Evolutionary conservation across 768 basidiomycete species (phyloP).

Genomic region (Paxillus ammoniavirescens): DNA sequence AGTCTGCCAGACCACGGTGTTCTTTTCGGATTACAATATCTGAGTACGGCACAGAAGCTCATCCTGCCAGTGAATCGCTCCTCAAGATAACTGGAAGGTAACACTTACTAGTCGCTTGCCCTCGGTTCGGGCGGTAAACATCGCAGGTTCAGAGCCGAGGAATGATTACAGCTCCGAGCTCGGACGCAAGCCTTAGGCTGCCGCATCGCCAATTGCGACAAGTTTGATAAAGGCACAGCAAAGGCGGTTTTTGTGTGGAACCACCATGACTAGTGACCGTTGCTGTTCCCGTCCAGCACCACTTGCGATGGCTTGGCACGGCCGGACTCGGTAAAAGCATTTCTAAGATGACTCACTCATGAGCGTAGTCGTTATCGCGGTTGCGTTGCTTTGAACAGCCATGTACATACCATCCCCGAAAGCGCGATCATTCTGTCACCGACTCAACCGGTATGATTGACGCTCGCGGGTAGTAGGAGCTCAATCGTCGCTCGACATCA

Average conservation of each 20-base stretch:
- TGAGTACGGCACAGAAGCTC: not conserved
- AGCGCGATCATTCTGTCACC: not conserved
- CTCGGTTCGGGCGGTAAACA: not conserved
- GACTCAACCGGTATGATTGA: not conserved
- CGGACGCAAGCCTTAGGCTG: not conserved
- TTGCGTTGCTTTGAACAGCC: not conserved
- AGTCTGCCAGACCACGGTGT: too few relatives aligned
- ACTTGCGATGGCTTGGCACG: conserved; percentile 5
- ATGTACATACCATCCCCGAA: not conserved
- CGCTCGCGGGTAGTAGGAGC: not conserved
- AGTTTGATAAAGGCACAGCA: conserved; percentile 3
- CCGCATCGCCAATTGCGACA: not conserved
- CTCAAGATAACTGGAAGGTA: too few relatives aligned
- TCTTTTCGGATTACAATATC: not conserved
- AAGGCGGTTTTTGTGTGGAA: conserved; percentile 5
- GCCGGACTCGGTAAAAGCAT: not conserved
- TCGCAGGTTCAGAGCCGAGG: not conserved
- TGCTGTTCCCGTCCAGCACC: not conserved
- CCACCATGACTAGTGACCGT: not conserved
- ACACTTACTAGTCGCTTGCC: too few relatives aligned
- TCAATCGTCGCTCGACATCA: not conserved
- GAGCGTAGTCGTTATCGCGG: not conserved
- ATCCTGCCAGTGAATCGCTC: too few relatives aligned
- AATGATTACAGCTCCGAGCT: not conserved
- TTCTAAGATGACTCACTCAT: not conserved